Base-by-base conservation (phyloP, 2,329 filamentous ascomycete species). In the Colletotrichum ledebouriae region DNA sequence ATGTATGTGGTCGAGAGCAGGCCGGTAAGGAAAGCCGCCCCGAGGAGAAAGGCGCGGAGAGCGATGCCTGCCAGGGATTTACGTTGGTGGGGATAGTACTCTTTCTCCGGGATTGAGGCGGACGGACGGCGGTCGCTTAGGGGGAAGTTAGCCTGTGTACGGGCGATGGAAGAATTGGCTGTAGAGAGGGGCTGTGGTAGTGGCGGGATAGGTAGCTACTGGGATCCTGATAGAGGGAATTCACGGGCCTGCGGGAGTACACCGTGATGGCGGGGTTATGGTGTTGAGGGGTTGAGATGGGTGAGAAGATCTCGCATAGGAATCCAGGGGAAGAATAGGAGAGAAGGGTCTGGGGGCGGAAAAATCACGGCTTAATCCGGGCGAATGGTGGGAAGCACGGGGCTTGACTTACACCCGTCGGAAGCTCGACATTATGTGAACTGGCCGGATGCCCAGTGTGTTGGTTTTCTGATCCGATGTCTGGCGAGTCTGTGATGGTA, bases 61-160 rank as follows among this genome's bases (percentile, higher is more conserved):
- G 88, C 87, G 71, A 90, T 89, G 71, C 87, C 87, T 10, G 86
- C 80, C 64, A 90, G 86, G 22, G 87, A 88, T 73, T 87, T 88
- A 44, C 82, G 76, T 61, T 85, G 82, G 72, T 83, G 81, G 0
- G 83, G 82, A 72, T 80, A 80, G 75, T 78, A 78, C 63, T 78
- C 75, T 12, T 75, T 78, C 44, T 72, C 73, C 63, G 70, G 70
- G 50, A 52, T 57, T 61, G 72, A 59, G 73, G 73, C 71, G 62
- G 67, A 70, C 58, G 62, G 44, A 39, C 33, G 42, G 62, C 41
- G n/a, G 37, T 55, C 57, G 50, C 69, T 70, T 22, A 33, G n/a
- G 63, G n/a, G 42, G 7, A 39, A 59, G 67, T 75, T 65, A 74
- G 74, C 69, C 46, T 69, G 63, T 20, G 37, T 17, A 44, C 33